A percentile compares a stretch with the other conserved stretches of the same genome.
These are phyloP conservation scores for Solanum megistacrolobum DNA, from an alignment of 257 asterid genomes.

Conservation along the genomic window DNA sequence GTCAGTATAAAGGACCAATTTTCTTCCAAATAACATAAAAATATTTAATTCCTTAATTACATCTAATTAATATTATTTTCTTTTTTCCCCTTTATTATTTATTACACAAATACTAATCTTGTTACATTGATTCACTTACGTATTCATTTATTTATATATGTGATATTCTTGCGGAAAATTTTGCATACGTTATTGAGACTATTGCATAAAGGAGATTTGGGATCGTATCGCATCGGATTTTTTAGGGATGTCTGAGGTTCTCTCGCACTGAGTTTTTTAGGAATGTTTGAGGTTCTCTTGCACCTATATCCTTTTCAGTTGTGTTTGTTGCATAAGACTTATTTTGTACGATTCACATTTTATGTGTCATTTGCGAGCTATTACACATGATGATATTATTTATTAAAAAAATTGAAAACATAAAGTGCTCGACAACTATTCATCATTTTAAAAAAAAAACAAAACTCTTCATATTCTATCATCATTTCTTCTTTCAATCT, in stretches of 20 bases:
- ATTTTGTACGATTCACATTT: too few species aligned
- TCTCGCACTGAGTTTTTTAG: accelerated
- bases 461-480: background rate
- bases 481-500: background rate
- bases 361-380: background rate
- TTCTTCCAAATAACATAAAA: background rate
- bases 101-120: background rate
- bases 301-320: accelerated
- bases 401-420: background rate
- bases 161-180: background rate
- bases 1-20: background rate
- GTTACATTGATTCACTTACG: background rate
- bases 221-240: accelerated
- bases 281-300: too few species aligned
- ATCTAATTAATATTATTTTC: background rate
- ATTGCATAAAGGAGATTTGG: background rate
- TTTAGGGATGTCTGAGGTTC: background rate
- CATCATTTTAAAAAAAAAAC: background rate
- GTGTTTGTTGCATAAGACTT: background rate
- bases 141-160: background rate
- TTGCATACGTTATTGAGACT: background rate
- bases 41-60: background rate
- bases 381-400: background rate
- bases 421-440: background rate
- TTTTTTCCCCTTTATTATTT: background rate